phyloP scores from a whole-genome alignment of 2,329 filamentous ascomycete genomes.

The Penicillium corylophilum region DNA sequence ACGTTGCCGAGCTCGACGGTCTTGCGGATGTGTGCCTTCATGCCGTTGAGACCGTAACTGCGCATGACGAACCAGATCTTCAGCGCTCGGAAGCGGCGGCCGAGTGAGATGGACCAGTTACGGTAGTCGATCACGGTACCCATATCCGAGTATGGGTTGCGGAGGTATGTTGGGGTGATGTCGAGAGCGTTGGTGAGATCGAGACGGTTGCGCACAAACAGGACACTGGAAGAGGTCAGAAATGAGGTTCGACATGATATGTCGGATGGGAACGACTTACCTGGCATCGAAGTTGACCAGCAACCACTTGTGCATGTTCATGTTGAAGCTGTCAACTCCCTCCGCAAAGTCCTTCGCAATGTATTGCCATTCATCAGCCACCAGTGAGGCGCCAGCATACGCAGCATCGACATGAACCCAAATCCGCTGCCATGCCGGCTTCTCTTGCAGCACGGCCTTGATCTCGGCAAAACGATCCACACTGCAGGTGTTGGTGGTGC shows the following conservation, averaged over 20 bases:
- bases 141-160: conserved; percentile 75
- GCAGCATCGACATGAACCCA: conserved; percentile 96
- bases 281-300: conserved; percentile 84
- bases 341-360: conserved; percentile 59
- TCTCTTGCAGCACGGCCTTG: conserved; percentile 51
- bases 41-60: conserved; percentile 73
- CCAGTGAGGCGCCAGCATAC: conserved; percentile 81
- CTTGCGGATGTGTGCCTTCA: conserved; percentile 70
- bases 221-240: conserved; percentile 57
- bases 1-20: conserved; percentile 68
- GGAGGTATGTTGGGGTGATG: conserved; percentile 77
- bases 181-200: conserved; percentile 78
- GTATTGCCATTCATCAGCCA: conserved; percentile 77
- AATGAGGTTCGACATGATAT: background rate
- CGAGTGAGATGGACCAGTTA: conserved; percentile 95
- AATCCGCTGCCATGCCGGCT: conserved; percentile 55
- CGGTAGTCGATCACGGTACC: conserved; percentile 91
- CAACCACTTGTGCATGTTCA: conserved; percentile 98
- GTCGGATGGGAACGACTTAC: conserved; percentile 23
- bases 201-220: conserved; percentile 72
- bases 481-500: conserved; percentile 85
- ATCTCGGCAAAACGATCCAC: conserved; percentile 78
- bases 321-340: conserved; percentile 81
- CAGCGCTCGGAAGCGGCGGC: conserved; percentile 79
- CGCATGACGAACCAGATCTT: conserved; percentile 96